Base-by-base conservation (phyloP, 495 filamentous ascomycete species). In the Cercophora samala region DNA sequence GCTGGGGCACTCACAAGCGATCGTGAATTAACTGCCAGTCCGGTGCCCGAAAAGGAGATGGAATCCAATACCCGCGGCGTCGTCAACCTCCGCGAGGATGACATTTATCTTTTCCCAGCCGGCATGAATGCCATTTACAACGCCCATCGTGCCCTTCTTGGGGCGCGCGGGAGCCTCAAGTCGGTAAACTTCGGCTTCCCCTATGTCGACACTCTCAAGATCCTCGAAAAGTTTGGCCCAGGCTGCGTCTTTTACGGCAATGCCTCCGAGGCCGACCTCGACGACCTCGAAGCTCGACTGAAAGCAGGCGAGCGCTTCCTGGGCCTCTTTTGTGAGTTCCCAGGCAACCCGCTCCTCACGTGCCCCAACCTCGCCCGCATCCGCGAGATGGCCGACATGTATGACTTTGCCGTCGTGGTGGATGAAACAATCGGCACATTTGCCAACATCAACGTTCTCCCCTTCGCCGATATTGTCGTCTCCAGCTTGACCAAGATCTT, bases 361-460 rank as follows among this genome's bases (percentile, higher is more conserved):
- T 89, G 91, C 19, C 94, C 96, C 0, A 88, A 98, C 76, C 84
- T 99, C 19, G 78, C 77, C 59, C 88, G 93, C 17, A 97, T 99
- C 66, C 87, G 90, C 24, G 70, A 76, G 9, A 80, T 99, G 21
- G 94, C 93, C 8, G 89, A 97, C 72, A 84, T 83, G 62, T 95
- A 92, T 79, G 89, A 91, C 73, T 98, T 99, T 77, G 91, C 86
- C 8, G 89, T 98, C 9, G 91, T 98, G 37, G 86, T 97, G 22
- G 95, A 99, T 78, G 95, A 99, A 76, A 98, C 95, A 3, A 90
- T 99, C 61, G 93, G 95, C 69, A 99, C 94, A 64, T 96, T 97
- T 69, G 85, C 97, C 64, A 99, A 99, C 70, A 89, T 99, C 66
- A 90, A 97, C 74, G 91, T 98, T 2, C 85, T 99, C 2, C 91